A percentile compares a stretch with the other conserved stretches of the same genome.
phyloP scores from a whole-genome alignment of 139 green algal genomes.

The Penium margaritaceum region DNA sequence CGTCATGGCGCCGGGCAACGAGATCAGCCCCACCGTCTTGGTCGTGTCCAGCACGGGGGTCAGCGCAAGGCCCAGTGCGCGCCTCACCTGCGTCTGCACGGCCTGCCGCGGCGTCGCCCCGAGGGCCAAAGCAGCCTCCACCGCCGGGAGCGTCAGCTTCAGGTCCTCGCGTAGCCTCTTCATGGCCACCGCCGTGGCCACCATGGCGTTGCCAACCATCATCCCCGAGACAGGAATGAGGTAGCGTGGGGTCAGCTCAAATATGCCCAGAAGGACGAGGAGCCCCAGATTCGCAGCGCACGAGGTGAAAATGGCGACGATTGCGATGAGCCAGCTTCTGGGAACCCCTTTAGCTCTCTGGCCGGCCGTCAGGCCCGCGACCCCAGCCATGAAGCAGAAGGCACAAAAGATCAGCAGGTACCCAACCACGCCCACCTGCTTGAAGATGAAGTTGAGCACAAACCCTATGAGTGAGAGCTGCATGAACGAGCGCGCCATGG shows the following conservation, averaged over 20 bases:
- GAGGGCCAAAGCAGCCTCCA: conserved; percentile 31
- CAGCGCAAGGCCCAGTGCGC: conserved; percentile 7
- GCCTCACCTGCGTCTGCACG: conserved; percentile 5
- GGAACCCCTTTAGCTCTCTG: conserved; percentile 24
- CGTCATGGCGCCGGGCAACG: conserved; percentile 38
- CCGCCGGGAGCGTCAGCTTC: neutral
- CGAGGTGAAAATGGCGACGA: conserved; percentile 5
- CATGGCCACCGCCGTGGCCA: conserved; percentile 28
- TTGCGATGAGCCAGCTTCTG: neutral
- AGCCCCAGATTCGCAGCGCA: neutral
- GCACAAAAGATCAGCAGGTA: conserved; percentile 8
- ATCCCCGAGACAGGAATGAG: conserved; percentile 37
- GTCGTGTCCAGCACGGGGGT: conserved; percentile 27
- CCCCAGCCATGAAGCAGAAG: conserved; percentile 30
- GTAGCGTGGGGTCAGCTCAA: conserved; percentile 22
- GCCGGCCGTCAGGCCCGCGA: conserved; percentile 30
- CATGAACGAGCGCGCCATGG: conserved; percentile 21
- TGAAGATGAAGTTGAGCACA: conserved; percentile 35
- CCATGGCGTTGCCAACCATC: conserved; percentile 42
- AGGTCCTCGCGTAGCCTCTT: conserved; percentile 28
- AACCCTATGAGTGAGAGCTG: conserved; percentile 34
- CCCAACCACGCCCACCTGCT: neutral
- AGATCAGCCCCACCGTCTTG: conserved; percentile 38
- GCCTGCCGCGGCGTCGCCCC: conserved; percentile 33
- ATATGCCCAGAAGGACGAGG: conserved; percentile 19